Conservation (phyloP, 345 rosid species). For the Populus euphratica region DNA sequence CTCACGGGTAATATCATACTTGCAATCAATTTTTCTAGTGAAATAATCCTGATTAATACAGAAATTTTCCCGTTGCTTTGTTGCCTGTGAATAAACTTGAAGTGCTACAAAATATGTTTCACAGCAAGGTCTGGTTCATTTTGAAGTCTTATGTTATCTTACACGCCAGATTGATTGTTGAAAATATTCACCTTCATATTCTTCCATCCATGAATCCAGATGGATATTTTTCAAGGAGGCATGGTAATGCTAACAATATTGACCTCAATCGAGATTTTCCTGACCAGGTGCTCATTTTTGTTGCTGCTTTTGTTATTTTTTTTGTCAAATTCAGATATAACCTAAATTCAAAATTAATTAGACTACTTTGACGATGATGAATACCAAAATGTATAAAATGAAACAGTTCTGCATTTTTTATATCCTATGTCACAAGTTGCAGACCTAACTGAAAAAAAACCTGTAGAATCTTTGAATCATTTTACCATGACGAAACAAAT, state of each 20-base stretch:
- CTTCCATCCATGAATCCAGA: conserved; percentile 96
- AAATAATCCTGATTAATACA: background rate
- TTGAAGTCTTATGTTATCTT: conserved; percentile 13
- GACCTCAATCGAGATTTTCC: conserved; percentile 97
- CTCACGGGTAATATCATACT: background rate
- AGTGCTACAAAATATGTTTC: background rate
- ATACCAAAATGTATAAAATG: background rate
- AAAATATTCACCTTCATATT: conserved; percentile 85
- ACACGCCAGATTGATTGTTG: conserved; percentile 73
- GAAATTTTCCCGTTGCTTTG: background rate
- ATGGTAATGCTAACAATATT: conserved; percentile 78
- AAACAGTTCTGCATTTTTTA: background rate
- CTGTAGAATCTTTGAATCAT: background rate
- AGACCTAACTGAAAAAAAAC: background rate
- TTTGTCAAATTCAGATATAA: background rate
- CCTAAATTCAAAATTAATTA: background rate
- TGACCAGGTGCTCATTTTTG: conserved; percentile 64
- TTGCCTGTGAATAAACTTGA: background rate
- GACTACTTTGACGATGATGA: background rate
- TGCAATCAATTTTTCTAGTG: background rate
- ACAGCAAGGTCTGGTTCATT: background rate
- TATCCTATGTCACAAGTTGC: background rate
- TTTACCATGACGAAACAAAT: background rate
- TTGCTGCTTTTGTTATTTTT: conserved; percentile 14
- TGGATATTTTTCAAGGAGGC: conserved; percentile 65